Percentiles rank a stretch among this genome's conserved stretches.
Conservation (phyloP, 2,329 filamentous ascomycete genomes). For the Trichoderma sp. region DNA sequence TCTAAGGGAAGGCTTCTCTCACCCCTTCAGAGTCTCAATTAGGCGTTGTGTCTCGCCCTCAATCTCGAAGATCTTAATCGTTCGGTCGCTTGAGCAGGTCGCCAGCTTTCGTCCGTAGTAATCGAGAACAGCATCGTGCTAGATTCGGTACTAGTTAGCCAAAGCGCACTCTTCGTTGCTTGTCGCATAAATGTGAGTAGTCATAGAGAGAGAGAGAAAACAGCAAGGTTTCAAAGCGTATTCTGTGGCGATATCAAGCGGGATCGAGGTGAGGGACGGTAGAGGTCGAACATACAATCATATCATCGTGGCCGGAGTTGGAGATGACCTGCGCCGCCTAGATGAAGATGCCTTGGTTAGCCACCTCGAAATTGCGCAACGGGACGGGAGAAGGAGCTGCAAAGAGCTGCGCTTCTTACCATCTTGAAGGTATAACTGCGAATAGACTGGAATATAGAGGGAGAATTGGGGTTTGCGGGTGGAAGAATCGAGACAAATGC, state of each 20-base stretch:
- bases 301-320: conserved; percentile 79
- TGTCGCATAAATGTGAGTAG: conserved; percentile 19
- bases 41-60: conserved; percentile 89
- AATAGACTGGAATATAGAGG: background rate
- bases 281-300: conserved; percentile 76
- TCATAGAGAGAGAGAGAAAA: background rate
- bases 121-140: conserved; percentile 98
- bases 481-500: background rate
- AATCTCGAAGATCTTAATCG: conserved; percentile 98
- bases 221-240: too few species aligned
- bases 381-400: background rate
- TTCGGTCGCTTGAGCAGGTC: conserved; percentile 96
- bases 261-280: background rate
- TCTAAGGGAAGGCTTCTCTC: background rate
- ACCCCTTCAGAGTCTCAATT: conserved; percentile 93
- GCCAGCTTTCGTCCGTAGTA: conserved; percentile 96
- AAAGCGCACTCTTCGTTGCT: conserved; percentile 9
- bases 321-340: conserved; percentile 46
- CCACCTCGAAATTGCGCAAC: conserved; percentile 4
- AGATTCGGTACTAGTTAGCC: conserved; percentile 19
- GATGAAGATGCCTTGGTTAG: conserved; percentile 29
- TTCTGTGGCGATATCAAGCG: background rate
- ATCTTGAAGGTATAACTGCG: conserved; percentile 18
- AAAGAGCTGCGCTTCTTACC: conserved; percentile 18
- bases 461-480: background rate